These are phyloP conservation scores for Malus sylvestris DNA, from an alignment of 306 rosid species.

Conservation along the genomic window DNA sequence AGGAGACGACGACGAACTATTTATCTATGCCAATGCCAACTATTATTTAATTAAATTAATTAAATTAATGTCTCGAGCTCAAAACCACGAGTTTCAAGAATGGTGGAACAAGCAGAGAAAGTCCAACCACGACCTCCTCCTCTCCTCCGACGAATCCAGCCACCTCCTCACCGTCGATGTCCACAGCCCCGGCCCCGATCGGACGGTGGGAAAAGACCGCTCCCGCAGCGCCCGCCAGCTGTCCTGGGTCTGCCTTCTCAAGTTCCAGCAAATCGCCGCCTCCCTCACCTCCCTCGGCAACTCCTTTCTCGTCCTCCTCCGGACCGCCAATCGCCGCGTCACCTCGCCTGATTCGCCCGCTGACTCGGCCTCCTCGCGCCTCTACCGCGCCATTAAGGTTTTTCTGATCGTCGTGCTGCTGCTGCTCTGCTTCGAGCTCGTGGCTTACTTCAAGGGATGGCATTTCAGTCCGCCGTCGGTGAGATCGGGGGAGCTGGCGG, in stretches of 20 bases:
- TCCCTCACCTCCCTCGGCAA: constrained; percentile 39
- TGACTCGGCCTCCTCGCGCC: constrained; percentile 57
- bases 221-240: constrained; percentile 76
- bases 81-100: constrained; percentile 88
- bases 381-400: constrained; percentile 61
- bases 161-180: constrained; percentile 46
- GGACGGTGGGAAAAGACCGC: constrained; percentile 52
- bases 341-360: constrained; percentile 37
- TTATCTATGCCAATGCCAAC: not conserved
- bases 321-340: constrained; percentile 68
- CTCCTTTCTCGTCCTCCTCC: constrained; percentile 36
- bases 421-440: constrained; percentile 60
- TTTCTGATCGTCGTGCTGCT: constrained; percentile 51
- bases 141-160: constrained; percentile 9
- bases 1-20: not conserved
- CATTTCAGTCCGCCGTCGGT: constrained; percentile 76
- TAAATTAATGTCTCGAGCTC: constrained; percentile 59
- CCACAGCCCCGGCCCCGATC: constrained; percentile 27
- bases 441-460: constrained; percentile 92
- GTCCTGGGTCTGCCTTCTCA: constrained; percentile 59
- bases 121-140: constrained; percentile 22
- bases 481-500: constrained; percentile 55
- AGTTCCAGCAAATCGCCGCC: constrained; percentile 62
- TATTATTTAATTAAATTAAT: no score
- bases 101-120: constrained; percentile 97